These are phyloP conservation scores for Chlorella sp. DNA, from an alignment of 139 green algal genomes.

Conservation along the genomic window DNA sequence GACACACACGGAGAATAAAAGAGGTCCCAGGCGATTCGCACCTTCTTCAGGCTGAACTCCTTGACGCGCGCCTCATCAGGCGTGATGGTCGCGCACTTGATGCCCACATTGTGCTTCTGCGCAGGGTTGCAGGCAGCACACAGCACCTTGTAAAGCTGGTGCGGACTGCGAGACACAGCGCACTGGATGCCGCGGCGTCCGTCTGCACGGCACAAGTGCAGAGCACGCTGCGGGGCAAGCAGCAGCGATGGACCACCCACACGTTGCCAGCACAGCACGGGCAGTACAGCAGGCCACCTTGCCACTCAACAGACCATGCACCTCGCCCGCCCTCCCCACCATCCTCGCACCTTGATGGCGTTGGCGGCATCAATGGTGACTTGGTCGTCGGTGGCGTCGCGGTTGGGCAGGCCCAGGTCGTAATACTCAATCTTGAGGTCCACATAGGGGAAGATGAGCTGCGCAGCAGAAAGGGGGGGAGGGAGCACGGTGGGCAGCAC, in stretches of 20 bases:
- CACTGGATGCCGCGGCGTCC: too few species aligned
- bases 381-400: slow-evolving; percentile 84
- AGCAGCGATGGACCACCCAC: background rate
- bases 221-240: too few species aligned
- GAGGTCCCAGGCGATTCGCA: too few species aligned
- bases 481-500: background rate
- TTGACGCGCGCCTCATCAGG: slow-evolving; percentile 95
- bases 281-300: too few species aligned
- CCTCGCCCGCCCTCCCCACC: too few species aligned
- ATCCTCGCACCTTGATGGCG: slow-evolving; percentile 68
- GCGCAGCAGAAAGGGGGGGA: background rate
- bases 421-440: slow-evolving; percentile 96
- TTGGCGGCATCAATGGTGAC: slow-evolving; percentile 89
- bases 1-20: too few species aligned
- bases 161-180: background rate
- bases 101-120: slow-evolving; percentile 89
- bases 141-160: background rate
- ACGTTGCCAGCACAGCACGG: too few species aligned
- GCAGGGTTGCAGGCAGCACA: background rate
- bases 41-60: slow-evolving; percentile 96
- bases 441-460: slow-evolving; percentile 94
- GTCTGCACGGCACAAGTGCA: too few species aligned
- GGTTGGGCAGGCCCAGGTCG: slow-evolving; percentile 87
- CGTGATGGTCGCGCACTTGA: slow-evolving; percentile 99
- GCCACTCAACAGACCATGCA: too few species aligned